These are phyloP conservation scores for Acacia melanoxylon DNA, from an alignment of 306 rosid genomes.

Conservation along the genomic window DNA sequence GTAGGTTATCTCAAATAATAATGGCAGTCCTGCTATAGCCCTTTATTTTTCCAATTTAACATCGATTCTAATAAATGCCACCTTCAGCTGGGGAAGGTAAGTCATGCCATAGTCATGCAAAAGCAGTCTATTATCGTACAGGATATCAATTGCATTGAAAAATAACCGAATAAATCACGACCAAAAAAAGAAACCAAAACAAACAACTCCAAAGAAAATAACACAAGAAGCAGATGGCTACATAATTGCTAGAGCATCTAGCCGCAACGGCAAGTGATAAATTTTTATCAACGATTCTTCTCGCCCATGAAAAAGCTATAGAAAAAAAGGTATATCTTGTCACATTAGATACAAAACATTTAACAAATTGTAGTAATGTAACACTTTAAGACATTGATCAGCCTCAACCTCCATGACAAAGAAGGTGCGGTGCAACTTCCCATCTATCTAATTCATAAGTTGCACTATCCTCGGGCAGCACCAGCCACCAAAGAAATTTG, in stretches of 20 bases:
- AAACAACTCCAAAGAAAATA: not conserved
- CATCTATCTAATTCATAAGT: constrained; percentile 8
- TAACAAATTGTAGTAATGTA: not conserved
- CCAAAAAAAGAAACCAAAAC: not conserved
- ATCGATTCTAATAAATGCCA: constrained; percentile 18
- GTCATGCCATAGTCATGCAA: constrained; percentile 6
- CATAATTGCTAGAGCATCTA: not conserved
- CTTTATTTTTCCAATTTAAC: not conserved
- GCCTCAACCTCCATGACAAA: constrained; percentile 6
- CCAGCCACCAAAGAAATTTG: not conserved
- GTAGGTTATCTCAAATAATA: constrained; percentile 17
- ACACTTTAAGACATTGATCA: not conserved
- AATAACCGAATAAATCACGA: not conserved
- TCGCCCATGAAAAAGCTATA: not conserved
- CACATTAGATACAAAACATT: constrained; percentile 25
- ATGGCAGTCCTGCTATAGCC: not conserved
- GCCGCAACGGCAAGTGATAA: not conserved
- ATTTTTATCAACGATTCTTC: not conserved
- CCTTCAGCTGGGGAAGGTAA: not conserved
- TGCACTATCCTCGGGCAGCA: not conserved
- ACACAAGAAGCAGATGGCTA: not conserved
- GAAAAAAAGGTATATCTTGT: not conserved
- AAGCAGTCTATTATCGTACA: not conserved
- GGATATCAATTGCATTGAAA: not conserved
- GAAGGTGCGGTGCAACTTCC: constrained; percentile 14